Evolutionary conservation across 768 basidiomycete species (phyloP).

Genomic region (Cyclocybe cylindracea): DNA sequence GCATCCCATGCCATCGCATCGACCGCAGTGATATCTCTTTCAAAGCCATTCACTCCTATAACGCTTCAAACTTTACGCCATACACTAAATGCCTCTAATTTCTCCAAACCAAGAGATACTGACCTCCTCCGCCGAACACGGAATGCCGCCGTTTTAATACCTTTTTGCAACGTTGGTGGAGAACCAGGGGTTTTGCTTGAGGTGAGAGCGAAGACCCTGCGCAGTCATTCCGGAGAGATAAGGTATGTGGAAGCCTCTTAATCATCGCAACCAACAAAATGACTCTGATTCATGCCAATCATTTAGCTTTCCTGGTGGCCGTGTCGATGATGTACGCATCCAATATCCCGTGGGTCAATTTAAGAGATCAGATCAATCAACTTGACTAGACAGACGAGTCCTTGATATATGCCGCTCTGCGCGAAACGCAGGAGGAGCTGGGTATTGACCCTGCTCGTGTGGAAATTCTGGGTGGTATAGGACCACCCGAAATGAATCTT

Average conservation of each 20-base stretch:
- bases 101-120: constrained; percentile 12
- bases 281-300: neutral
- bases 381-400: constrained; percentile 49
- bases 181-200: constrained; percentile 72
- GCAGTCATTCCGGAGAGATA: constrained; percentile 80
- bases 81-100: constrained; percentile 16
- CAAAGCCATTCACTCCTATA: constrained; percentile 40
- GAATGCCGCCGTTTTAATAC: constrained; percentile 74
- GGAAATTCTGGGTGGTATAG: constrained; percentile 66
- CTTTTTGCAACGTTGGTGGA: constrained; percentile 72
- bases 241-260: constrained; percentile 45
- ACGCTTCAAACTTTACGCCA: constrained; percentile 32
- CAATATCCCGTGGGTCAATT: constrained; percentile 1
- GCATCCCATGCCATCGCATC: constrained; percentile 13
- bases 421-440: constrained; percentile 77
- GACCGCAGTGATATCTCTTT: constrained; percentile 27
- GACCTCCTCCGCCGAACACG: constrained; percentile 16
- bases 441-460: constrained; percentile 61
- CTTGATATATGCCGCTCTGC: constrained; percentile 56
- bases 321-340: constrained; percentile 57
- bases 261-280: neutral
- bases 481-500: constrained; percentile 61
- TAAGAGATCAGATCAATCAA: constrained; percentile 10
- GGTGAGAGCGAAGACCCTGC: constrained; percentile 61
- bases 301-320: constrained; percentile 74